Conservation (phyloP, 2,329 filamentous ascomycete species). For the Trichoderma koningiopsis region DNA sequence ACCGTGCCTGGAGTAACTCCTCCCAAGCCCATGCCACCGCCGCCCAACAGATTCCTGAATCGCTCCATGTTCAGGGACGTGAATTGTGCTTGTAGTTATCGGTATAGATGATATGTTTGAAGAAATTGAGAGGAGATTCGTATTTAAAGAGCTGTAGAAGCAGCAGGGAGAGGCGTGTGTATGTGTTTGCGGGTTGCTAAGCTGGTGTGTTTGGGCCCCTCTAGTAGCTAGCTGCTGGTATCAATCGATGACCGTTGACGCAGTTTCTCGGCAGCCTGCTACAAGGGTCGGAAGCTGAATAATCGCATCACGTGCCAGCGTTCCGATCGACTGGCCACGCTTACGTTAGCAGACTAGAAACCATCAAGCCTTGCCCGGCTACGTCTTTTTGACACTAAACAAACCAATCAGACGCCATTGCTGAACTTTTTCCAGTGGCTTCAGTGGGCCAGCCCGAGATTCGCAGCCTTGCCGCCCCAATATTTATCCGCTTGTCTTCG, state of each 20-base stretch:
- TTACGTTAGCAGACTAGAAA: neutral
- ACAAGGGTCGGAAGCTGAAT: slow-evolving; percentile 19
- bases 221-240: slow-evolving; percentile 23
- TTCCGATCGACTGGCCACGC: neutral
- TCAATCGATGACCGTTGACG: slow-evolving; percentile 25
- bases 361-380: neutral
- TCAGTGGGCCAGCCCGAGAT: neutral
- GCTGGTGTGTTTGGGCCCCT: slow-evolving; percentile 10
- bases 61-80: slow-evolving; percentile 71
- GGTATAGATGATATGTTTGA: neutral
- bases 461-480: slow-evolving; percentile 33
- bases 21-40: slow-evolving; percentile 69
- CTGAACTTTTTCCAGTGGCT: neutral
- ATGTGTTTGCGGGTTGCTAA: neutral
- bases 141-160: neutral
- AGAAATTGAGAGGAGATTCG: neutral
- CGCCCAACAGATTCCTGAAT: slow-evolving; percentile 84
- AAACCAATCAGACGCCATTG: slow-evolving; percentile 5
- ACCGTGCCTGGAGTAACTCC: slow-evolving; percentile 47
- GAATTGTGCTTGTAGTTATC: neutral
- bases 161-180: neutral
- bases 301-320: slow-evolving; percentile 15
- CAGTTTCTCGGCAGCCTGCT: slow-evolving; percentile 28
- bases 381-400: neutral
- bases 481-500: slow-evolving; percentile 35